phyloP scores from a whole-genome alignment of 2,329 filamentous ascomycete genomes.

The Ceratocystis albifundus region DNA sequence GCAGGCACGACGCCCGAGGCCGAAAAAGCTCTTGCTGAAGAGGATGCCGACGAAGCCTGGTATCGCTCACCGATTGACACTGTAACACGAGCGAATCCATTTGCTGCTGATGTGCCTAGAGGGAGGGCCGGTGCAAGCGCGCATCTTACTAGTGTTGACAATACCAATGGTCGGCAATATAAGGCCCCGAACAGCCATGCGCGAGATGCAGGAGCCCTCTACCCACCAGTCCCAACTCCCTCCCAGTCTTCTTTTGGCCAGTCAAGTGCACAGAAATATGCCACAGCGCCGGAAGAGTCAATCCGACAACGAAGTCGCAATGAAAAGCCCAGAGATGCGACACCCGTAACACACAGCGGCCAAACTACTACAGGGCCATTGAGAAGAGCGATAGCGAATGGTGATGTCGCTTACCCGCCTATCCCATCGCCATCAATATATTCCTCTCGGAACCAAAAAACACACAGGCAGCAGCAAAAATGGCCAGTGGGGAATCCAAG shows the following conservation, averaged over 20 bases:
- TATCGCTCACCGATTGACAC: constrained; percentile 14
- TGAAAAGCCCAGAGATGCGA: not conserved
- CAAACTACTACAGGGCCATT: not conserved
- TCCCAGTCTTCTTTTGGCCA: not conserved
- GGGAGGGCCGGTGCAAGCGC: not conserved
- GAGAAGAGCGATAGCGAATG: constrained; percentile 12
- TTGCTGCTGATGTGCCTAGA: not conserved
- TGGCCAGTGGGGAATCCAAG: not conserved
- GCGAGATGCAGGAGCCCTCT: not conserved
- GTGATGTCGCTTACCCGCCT: constrained; percentile 16
- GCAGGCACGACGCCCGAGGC: constrained; percentile 15
- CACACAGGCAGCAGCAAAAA: not conserved
- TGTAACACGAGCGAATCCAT: not conserved
- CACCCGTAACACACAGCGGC: not conserved
- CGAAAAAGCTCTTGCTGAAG: not conserved
- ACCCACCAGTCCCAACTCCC: not conserved
- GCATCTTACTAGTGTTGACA: constrained; percentile 1
- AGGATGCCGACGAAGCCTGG: constrained; percentile 18
- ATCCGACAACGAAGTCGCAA: not conserved
- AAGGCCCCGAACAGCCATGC: constrained; percentile 2
- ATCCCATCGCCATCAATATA: constrained; percentile 21
- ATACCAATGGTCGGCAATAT: not conserved
- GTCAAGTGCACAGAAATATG: too few relatives aligned
- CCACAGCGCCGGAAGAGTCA: too few relatives aligned
- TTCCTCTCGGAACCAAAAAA: constrained; percentile 11